Conservation (phyloP, 1,139 yeast genomes). For the Suhomyces atakaporum region DNA sequence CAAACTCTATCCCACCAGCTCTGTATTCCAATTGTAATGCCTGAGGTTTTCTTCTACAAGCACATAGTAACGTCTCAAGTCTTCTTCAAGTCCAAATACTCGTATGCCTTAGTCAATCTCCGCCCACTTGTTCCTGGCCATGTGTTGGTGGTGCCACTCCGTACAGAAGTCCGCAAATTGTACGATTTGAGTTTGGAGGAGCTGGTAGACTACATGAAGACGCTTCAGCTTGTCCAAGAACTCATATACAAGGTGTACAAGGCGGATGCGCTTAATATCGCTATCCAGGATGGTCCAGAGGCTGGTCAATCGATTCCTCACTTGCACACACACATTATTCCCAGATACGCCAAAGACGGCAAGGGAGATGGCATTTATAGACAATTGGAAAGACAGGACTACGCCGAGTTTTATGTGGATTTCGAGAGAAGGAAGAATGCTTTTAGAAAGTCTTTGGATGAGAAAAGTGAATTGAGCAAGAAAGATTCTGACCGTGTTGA, state of each 20-base stretch:
- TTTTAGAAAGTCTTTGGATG: constrained; percentile 17
- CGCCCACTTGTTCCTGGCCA: constrained; percentile 94
- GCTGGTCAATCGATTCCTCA: constrained; percentile 96
- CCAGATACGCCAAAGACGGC: constrained; percentile 66
- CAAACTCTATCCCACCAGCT: too few relatives aligned
- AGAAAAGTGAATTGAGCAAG: constrained; percentile 37
- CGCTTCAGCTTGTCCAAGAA: constrained; percentile 70
- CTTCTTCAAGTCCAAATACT: constrained; percentile 52
- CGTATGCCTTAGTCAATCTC: constrained; percentile 83
- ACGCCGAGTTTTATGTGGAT: constrained; percentile 32
- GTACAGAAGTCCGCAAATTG: constrained; percentile 59
- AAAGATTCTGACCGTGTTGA: constrained; percentile 53
- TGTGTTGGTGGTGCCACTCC: constrained; percentile 76
- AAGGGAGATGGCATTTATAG: constrained; percentile 73
- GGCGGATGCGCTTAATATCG: constrained; percentile 82
- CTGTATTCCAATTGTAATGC: constrained; percentile 1
- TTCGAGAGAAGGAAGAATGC: constrained; percentile 30
- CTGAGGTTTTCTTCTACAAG: constrained; percentile 47
- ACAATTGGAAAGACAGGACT: constrained; percentile 52
- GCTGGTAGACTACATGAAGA: constrained; percentile 71
- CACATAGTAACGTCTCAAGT: constrained; percentile 69
- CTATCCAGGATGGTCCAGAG: constrained; percentile 94
- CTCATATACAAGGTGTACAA: constrained; percentile 65
- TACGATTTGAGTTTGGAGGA: constrained; percentile 72
- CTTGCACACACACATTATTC: constrained; percentile 89